Conservation (phyloP, 345 rosid genomes). For the Gossypium rotundifolium region DNA sequence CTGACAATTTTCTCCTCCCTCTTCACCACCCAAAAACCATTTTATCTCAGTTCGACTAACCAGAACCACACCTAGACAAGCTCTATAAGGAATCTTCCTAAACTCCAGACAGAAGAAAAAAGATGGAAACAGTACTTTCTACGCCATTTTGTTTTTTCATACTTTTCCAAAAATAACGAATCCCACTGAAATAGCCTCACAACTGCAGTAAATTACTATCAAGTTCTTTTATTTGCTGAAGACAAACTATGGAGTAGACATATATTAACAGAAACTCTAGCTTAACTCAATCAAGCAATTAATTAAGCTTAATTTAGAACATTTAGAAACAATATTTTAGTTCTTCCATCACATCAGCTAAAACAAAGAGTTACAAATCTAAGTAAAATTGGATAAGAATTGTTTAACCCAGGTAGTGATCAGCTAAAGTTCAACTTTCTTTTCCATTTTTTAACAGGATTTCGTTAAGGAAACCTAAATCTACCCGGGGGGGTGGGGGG, state of each 20-base stretch:
- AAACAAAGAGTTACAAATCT: not conserved
- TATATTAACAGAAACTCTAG: not conserved
- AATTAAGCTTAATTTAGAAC: not conserved
- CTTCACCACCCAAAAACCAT: not conserved
- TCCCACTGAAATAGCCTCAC: not conserved
- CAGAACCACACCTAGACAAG: not conserved
- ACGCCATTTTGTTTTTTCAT: not conserved
- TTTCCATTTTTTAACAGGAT: constrained; percentile 1
- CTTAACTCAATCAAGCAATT: constrained; percentile 3
- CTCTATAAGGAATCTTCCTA: not conserved
- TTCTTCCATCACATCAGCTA: not conserved
- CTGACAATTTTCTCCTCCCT: not conserved
- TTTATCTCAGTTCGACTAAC: not conserved
- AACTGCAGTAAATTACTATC: not conserved
- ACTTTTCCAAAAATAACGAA: not conserved
- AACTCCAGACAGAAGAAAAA: not conserved
- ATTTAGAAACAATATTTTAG: not conserved
- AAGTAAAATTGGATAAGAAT: not conserved
- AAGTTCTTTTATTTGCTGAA: not conserved
- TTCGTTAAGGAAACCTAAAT: constrained; percentile 15
- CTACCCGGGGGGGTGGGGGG: not conserved
- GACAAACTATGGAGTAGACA: not conserved
- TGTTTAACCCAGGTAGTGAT: not conserved
- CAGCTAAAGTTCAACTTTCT: not conserved
- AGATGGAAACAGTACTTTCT: not conserved